Base-by-base conservation (phyloP, 2,329 filamentous ascomycete genomes). In the Stylonectria norvegica region DNA sequence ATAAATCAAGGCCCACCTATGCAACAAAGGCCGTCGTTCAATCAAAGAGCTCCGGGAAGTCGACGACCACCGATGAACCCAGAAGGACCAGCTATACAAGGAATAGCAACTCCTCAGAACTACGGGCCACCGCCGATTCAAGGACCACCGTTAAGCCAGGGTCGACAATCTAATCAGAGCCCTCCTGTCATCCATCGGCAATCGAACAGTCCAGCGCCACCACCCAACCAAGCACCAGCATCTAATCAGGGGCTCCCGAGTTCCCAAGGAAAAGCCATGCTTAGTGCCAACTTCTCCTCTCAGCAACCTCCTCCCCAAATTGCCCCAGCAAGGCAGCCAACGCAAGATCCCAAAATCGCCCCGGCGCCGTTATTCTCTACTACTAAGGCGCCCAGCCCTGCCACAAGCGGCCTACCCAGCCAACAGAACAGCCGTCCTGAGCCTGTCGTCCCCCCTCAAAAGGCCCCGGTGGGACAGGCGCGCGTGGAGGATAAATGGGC, bases 401-500 rank as follows among this genome's bases (percentile, higher is more conserved):
- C 20, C 8, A 42, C 39, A 7, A 35, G 20, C 16, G 19, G 20
- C 11, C 6, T 35, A 5, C 38, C 36, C 12, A 42, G 29, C 15
- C 45, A 49, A 14, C 36, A 43, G n/a, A 28, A 14, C 5, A 34
- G 16, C 8, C 31, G 17, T 7, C 18, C 36, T 25, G 32, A 48
- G 23, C 20, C 38, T 4, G 15, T 20, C 12, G 15, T n/a, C 17
- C 15, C 29, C 5, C 36, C 45, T 8, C 17, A 20, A 1, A 20
- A 31, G 5, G 7, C 36, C 20, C 14, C 31, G 8, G 32, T 32
- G 6, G 17, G 48, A 15, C 28, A 37, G 6, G 34, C 40, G 4
- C 20, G 31, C 9, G 35, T 28, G 19, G 32, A 42, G 20, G 40
- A 49, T 27, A 54, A 52, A 28, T 58, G 55, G 58, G 42, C 47